Base-by-base conservation (phyloP, 1,284 basidiomycete genomes). In the Sanghuangporus weigelae region DNA sequence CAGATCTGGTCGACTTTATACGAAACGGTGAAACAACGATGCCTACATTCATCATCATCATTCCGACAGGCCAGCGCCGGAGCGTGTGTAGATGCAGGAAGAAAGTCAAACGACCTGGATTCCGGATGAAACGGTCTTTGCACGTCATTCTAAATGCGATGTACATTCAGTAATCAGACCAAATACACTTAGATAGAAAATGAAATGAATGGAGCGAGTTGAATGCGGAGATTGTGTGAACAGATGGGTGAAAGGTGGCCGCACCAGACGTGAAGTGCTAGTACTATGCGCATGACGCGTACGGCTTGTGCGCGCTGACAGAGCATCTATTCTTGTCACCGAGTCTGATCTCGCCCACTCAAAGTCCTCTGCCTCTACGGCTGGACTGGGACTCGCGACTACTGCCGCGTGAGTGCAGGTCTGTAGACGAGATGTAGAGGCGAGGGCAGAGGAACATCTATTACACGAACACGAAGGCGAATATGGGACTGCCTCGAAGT, bases 191-290 rank as follows among this genome's bases (percentile, higher is more conserved):
- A 46, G 8, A 46, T 7, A n/a, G 44, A 46, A 46, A 14, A 46
- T 46, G 44, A 46, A 31, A 46, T 46, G 44, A n/a, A n/a, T 42
- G 40, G 40, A 16, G 58, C 16, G 50, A 51, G 23, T 44, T 39
- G 38, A 64, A 60, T 57, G 26, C 44, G 38, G 36, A 19, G 31
- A 57, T 54, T 54, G 31, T 12, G 35, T 1, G 53, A 36, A n/a
- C 31, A 38, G 21, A 53, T 31, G 31, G 23, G 51, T 53, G 11
- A 42, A 39, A 51, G 58, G 42, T 26, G 44, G 51, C 10, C 59
- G 46, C 35, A 64, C 59, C 63, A 57, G 38, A 54, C 55, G 55
- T 57, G 61, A 50, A 62, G 48, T 23, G 39, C 51, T 16, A 23
- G 19, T 51, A 31, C 14, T 31, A 51, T 38, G 44, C 26, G 3